A percentile compares a stretch with the other conserved stretches of the same genome.
phyloP scores from a whole-genome alignment of 2,329 filamentous ascomycete species.

The Cercospora sesami region DNA sequence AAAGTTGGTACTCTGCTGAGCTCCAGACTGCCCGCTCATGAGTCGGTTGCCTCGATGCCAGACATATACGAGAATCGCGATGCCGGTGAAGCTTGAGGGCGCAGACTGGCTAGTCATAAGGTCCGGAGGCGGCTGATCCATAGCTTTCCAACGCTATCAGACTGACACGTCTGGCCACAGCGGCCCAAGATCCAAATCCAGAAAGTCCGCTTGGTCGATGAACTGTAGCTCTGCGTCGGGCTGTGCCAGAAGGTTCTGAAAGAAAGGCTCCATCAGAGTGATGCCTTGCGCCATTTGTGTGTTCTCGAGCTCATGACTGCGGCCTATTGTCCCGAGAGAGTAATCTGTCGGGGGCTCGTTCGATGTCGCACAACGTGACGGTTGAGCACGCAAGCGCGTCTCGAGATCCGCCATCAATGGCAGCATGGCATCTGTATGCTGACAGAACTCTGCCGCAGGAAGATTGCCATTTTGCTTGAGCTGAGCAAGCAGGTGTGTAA shows the following conservation, averaged over 20 bases:
- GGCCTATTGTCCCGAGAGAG: background rate
- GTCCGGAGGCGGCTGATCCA: background rate
- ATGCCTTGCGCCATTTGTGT: background rate
- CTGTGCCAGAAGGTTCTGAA: background rate
- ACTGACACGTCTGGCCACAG: background rate
- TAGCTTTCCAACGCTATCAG: background rate
- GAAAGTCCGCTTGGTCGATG: background rate
- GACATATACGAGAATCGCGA: background rate
- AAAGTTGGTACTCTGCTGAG: conserved; percentile 33
- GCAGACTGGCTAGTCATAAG: too few species aligned
- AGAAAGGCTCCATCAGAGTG: background rate
- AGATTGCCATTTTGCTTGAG: background rate
- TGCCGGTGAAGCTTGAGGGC: background rate
- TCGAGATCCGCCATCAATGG: background rate
- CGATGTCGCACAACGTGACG: background rate
- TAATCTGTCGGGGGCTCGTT: background rate
- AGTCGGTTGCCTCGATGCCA: background rate
- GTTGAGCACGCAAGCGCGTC: background rate
- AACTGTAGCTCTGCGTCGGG: background rate
- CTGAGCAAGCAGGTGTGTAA: background rate
- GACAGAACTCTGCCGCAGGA: background rate
- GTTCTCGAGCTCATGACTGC: background rate
- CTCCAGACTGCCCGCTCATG: background rate
- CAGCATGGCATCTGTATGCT: background rate
- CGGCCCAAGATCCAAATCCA: background rate